Evolutionary conservation across 2,329 filamentous ascomycete species (phyloP).

Genomic region (Leptographium flavum): DNA sequence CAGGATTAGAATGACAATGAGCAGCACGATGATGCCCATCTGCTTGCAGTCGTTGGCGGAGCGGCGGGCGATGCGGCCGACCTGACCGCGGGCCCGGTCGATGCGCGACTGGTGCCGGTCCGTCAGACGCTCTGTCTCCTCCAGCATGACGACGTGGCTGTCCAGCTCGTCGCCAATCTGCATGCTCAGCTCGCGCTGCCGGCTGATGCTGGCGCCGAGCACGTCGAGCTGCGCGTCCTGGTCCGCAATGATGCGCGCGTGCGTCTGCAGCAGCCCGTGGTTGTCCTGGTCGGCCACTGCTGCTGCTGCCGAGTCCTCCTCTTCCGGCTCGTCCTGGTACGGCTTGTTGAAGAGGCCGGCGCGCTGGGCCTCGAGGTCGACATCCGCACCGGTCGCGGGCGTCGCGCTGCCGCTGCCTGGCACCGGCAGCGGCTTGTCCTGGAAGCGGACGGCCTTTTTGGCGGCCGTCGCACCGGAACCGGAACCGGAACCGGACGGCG

Average conservation of each 20-base stretch:
- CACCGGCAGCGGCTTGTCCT: slow-evolving; percentile 38
- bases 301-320: slow-evolving; percentile 31
- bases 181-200: slow-evolving; percentile 85
- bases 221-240: slow-evolving; percentile 90
- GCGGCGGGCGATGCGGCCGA: slow-evolving; percentile 58
- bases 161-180: slow-evolving; percentile 95
- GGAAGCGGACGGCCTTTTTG: slow-evolving; percentile 72
- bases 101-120: slow-evolving; percentile 69
- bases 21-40: slow-evolving; percentile 63
- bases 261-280: slow-evolving; percentile 74
- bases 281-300: slow-evolving; percentile 39
- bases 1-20: slow-evolving; percentile 72
- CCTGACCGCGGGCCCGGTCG: slow-evolving; percentile 55
- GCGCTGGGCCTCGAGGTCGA: slow-evolving; percentile 26
- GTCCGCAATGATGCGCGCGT: slow-evolving; percentile 65
- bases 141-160: slow-evolving; percentile 73
- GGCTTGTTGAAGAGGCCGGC: slow-evolving; percentile 29
- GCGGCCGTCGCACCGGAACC: slow-evolving; percentile 16
- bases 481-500: slow-evolving; percentile 12
- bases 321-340: slow-evolving; percentile 57
- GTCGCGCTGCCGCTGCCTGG: slow-evolving; percentile 8
- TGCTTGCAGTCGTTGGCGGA: slow-evolving; percentile 78
- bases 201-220: slow-evolving; percentile 70
- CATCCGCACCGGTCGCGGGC: slow-evolving; percentile 33
- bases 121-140: slow-evolving; percentile 72